A percentile compares a stretch with the other conserved stretches of the same genome.
Conservation (phyloP, 495 filamentous ascomycete species). For the Tuber brumale region DNA sequence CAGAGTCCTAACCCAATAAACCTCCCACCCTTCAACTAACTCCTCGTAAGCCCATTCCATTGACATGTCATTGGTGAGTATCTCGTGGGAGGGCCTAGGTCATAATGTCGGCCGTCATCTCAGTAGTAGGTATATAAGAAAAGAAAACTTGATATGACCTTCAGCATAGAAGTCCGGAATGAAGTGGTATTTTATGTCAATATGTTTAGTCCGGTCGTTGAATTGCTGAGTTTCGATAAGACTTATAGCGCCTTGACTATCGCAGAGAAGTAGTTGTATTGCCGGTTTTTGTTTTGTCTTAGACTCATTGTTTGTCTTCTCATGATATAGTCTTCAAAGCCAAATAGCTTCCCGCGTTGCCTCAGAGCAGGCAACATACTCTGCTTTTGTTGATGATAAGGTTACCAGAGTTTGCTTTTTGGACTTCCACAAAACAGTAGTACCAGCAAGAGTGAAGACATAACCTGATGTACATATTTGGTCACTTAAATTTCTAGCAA, state of each 20-base stretch:
- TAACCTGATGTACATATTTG: conserved; percentile 26
- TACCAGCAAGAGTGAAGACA: conserved; percentile 19
- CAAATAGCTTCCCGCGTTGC: conserved; percentile 8
- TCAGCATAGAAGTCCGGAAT: no score
- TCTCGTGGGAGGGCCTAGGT: background rate
- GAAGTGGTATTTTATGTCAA: no score
- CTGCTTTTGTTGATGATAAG: conserved; percentile 8
- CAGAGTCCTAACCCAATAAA: no score
- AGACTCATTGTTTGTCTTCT: background rate
- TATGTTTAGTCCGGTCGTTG: no score
- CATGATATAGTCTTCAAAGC: background rate
- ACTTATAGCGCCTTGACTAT: no score
- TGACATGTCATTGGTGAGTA: background rate
- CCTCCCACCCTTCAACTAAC: no score
- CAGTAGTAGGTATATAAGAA: no score
- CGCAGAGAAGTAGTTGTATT: no score
- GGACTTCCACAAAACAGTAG: conserved; percentile 3
- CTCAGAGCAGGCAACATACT: conserved; percentile 13
- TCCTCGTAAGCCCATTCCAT: background rate
- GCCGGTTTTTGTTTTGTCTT: no score
- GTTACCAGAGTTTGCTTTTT: conserved; percentile 3
- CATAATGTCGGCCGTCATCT: conserved; percentile 7
- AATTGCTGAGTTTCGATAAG: no score
- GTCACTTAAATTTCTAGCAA: conserved; percentile 14
- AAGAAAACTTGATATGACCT: no score